Conservation (phyloP, 106 monocot species). For the Vanilla planifolia region DNA sequence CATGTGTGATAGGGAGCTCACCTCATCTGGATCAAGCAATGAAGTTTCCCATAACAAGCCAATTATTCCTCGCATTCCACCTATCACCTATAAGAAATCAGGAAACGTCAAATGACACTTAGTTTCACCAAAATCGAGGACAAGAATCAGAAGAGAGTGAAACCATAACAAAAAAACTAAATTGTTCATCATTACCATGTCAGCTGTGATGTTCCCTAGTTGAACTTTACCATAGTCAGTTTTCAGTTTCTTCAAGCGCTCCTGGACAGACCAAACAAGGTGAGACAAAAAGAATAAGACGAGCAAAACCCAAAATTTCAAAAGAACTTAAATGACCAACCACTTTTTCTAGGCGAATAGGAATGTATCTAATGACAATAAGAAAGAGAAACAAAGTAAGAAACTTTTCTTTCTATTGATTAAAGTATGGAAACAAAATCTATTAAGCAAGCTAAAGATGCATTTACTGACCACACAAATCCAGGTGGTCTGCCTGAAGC, state of each 20-base stretch:
- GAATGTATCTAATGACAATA: too few species aligned
- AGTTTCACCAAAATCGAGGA: neutral
- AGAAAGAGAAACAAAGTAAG: too few species aligned
- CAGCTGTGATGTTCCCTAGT: conserved; percentile 87
- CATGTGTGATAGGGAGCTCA: conserved; percentile 14
- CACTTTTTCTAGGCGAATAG: too few species aligned
- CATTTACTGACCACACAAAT: too few species aligned
- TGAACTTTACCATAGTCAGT: conserved; percentile 85
- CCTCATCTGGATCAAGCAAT: conserved; percentile 96
- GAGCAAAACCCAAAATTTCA: neutral
- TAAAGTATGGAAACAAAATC: too few species aligned
- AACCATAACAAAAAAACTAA: neutral
- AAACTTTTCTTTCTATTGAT: too few species aligned
- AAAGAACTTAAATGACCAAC: too few species aligned
- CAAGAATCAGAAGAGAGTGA: neutral
- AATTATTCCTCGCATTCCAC: conserved; percentile 99
- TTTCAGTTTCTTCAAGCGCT: conserved; percentile 88
- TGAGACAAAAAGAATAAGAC: neutral
- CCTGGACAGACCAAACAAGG: conserved; percentile 36
- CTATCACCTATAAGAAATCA: conserved; percentile 60
- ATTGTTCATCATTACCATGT: conserved; percentile 50
- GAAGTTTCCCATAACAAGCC: conserved; percentile 96
- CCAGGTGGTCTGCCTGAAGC: too few species aligned
- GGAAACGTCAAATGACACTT: neutral
- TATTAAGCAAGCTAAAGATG: too few species aligned